Evolutionary conservation across 2,329 filamentous ascomycete species (phyloP).

Genomic region (Blastomyces emzantsi): DNA sequence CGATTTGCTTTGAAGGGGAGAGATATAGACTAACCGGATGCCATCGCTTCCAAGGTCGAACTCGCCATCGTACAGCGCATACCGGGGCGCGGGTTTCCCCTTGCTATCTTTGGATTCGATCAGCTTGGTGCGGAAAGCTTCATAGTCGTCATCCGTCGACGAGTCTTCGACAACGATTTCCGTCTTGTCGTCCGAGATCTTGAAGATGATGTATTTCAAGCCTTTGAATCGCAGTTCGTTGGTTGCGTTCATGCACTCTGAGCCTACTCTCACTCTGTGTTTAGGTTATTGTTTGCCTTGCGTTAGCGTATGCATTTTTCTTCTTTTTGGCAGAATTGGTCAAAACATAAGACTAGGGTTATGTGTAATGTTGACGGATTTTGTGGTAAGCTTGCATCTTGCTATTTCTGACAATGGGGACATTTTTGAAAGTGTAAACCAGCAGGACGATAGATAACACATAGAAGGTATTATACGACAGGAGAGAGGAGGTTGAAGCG

Average conservation of each 20-base stretch:
- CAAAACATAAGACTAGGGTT: background rate
- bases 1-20: background rate
- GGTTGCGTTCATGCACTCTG: constrained; percentile 40
- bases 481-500: background rate
- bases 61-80: constrained; percentile 44
- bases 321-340: background rate
- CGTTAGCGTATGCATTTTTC: background rate
- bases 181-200: constrained; percentile 44
- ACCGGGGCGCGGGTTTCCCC: constrained; percentile 40
- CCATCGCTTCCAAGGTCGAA: constrained; percentile 41
- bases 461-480: background rate
- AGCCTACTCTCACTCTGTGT: constrained; percentile 37
- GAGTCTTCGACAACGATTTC: constrained; percentile 41
- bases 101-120: constrained; percentile 34
- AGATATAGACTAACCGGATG: constrained; percentile 21
- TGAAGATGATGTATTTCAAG: constrained; percentile 45
- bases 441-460: background rate
- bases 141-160: constrained; percentile 39
- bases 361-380: background rate
- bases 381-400: background rate
- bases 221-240: constrained; percentile 41
- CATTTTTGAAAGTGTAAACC: background rate
- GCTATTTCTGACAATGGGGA: background rate
- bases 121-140: constrained; percentile 41
- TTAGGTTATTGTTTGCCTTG: background rate